Base-by-base conservation (phyloP, 2,329 filamentous ascomycete species). In the Alternaria triticimaculans region DNA sequence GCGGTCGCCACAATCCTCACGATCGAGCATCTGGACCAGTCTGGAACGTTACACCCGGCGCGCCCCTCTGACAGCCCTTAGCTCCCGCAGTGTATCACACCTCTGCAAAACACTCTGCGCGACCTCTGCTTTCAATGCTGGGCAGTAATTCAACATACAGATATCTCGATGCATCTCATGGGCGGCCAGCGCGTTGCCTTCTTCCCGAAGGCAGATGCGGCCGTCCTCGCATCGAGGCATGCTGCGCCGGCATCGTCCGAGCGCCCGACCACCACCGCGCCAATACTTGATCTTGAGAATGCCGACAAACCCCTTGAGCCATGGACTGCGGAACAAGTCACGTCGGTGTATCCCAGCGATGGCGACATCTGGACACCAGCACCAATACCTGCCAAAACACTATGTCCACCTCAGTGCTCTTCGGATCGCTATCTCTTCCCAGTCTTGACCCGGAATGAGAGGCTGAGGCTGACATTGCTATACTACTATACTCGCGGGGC, bases 401-500 rank as follows among this genome's bases (percentile, higher is more conserved):
- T 45, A 50, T 62, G 62, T 20, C 51, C 65, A 14, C 28, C 28
- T 55, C 37, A 30, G 26, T 69, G 65, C 43, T 37, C 51, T 45
- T n/a, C 62, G 15, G 73, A 76, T 54, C 62, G 56, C 23, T 82
- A 81, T 61, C 68, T 82, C 8, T 78, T 75, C 44, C 79, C 80
- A 11, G 65, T 72, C 1, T 66, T 82, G 44, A 72, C 78, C 3
- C 72, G 68, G 20, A 80, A 81, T 54, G 80, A 82, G 63, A 71
- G 77, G 23, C 58, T 80, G 6, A 76, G 80, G 26, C 66, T 82
- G 46, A 80, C 80, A 2, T 75, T 79, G 67, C 68, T 83, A 0
- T 85, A 80, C 76, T 85, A 85, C 59, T 83, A 84, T 33, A 82
- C 82, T 1, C 74, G 75, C 26, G 78, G 78, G 5, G 72, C 83